Percentiles rank a stretch among this genome's conserved stretches.
Conservation (phyloP, 2,329 filamentous ascomycete species). For the Keithomyces neogunnii region DNA sequence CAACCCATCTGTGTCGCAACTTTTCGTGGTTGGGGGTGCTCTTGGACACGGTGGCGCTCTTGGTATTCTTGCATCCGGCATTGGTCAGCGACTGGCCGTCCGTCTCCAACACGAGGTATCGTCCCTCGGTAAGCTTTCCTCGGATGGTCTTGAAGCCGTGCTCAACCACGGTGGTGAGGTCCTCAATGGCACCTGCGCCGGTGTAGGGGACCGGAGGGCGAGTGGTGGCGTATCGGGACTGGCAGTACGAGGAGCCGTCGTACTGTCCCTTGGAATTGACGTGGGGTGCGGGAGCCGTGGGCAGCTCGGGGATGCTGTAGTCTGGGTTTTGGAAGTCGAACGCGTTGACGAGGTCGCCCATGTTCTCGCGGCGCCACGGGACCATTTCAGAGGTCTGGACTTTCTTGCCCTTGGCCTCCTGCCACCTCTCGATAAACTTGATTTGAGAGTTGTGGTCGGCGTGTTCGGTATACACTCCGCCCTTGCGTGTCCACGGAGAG, state of each 20-base stretch:
- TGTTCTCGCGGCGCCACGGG: constrained; percentile 22
- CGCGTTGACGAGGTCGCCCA: constrained; percentile 25
- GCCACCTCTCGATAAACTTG: constrained; percentile 43
- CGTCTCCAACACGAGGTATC: constrained; percentile 42
- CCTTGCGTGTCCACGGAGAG: constrained; percentile 46
- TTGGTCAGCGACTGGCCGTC: constrained; percentile 32
- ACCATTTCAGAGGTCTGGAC: constrained; percentile 23
- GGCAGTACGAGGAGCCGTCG: constrained; percentile 35
- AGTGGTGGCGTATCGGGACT: constrained; percentile 25
- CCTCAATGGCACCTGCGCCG: constrained; percentile 22
- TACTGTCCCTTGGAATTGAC: constrained; percentile 32
- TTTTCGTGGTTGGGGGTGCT: constrained; percentile 22
- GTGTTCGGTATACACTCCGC: constrained; percentile 44
- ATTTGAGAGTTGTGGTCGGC: constrained; percentile 48
- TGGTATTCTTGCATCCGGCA: constrained; percentile 16
- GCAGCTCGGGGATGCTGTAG: constrained; percentile 36
- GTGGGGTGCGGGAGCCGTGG: constrained; percentile 33
- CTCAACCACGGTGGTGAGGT: constrained; percentile 34
- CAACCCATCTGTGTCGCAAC: constrained; percentile 39
- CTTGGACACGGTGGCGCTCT: constrained; percentile 4
- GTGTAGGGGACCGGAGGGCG: constrained; percentile 41
- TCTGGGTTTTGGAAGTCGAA: constrained; percentile 42
- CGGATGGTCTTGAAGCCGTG: constrained; percentile 44
- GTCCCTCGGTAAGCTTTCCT: constrained; percentile 44
- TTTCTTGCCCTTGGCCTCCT: constrained; percentile 27